Base-by-base conservation (phyloP, 2,329 filamentous ascomycete species). In the Hirsutella thompsonii region DNA sequence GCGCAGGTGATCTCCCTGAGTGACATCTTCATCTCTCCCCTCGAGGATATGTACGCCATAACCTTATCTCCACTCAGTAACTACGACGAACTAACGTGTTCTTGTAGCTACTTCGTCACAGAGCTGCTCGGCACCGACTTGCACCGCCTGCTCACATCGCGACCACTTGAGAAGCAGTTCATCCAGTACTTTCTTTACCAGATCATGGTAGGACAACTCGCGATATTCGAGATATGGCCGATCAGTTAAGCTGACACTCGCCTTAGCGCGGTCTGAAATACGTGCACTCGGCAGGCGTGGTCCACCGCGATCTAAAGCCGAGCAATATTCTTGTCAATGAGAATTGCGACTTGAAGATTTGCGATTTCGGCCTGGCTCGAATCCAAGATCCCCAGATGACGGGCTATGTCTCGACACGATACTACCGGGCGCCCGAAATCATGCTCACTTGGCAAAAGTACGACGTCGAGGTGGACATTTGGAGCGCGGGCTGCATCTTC, bases 381-480 rank as follows among this genome's bases (percentile, higher is more conserved):
- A 94, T 98, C 55, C 92, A 98, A 62, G 92, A 98, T 58, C 92
- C 92, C 29, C 92, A 98, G 67, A 98, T 98, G 92, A 98, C 92
- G 34, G 92, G 92, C 52, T 98, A 98, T 59, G 92, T 98, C 46
- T 96, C 92, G 37, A 98, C 92, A 47, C 76, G 92, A 72, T 98
- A 98, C 73, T 98, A 98, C 74, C 81, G 92, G 56, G 92, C 92
- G 8, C 92, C 92, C 16, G 92, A 98, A 66, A 98, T 98, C 60
- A 98, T 98, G 92, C 87, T 98, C 59, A 96, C 92, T 49, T 98
- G 92, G 92, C 92, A 98, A 71, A 98, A 98, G 69, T 98, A 98
- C 66, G 92, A 98, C 53, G 81, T 96, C 37, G 92, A 96, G 68
- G 92, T 98, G 44, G 92, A 98, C 61, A 94, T 98, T 59, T 98